A percentile compares a stretch with the other conserved stretches of the same genome.
phyloP scores from a whole-genome alignment of 2,329 filamentous ascomycete species.

The Fusarium austroafricanum region DNA sequence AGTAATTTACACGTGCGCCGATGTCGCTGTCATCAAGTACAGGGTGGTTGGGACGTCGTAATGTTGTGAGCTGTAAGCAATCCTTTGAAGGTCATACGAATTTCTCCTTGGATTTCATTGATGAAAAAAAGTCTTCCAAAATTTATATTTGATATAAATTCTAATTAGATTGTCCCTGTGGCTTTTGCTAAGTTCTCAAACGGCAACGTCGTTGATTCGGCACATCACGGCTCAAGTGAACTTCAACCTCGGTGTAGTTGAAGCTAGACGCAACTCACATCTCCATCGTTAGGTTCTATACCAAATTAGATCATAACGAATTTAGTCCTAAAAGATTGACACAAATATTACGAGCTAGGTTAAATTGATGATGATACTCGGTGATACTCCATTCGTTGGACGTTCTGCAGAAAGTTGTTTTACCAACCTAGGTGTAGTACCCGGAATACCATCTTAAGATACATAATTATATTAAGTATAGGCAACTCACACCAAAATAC shows the following conservation, averaged over 20 bases:
- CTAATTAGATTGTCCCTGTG: neutral
- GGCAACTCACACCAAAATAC: no score
- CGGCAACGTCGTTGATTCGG: conserved; percentile 3
- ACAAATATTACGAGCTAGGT: no score
- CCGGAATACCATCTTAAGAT: no score
- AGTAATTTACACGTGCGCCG: conserved; percentile 34
- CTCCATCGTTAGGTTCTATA: neutral
- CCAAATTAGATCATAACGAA: no score
- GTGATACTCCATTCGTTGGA: no score
- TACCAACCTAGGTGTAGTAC: no score
- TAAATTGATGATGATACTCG: no score
- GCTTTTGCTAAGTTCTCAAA: neutral
- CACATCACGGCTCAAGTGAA: conserved; percentile 10
- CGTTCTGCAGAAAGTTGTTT: no score
- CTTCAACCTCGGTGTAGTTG: neutral
- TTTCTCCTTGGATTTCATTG: neutral
- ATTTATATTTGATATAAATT: neutral
- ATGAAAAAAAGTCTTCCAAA: neutral
- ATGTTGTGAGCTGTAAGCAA: neutral
- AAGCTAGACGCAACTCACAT: neutral
- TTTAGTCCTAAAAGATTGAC: no score
- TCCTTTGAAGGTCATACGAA: neutral
- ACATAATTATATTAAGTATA: no score
- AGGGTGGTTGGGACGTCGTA: neutral
- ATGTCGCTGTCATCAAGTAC: conserved; percentile 39